Base-by-base conservation (phyloP, 2,329 filamentous ascomycete genomes). In the Cladorrhinum sp. region DNA sequence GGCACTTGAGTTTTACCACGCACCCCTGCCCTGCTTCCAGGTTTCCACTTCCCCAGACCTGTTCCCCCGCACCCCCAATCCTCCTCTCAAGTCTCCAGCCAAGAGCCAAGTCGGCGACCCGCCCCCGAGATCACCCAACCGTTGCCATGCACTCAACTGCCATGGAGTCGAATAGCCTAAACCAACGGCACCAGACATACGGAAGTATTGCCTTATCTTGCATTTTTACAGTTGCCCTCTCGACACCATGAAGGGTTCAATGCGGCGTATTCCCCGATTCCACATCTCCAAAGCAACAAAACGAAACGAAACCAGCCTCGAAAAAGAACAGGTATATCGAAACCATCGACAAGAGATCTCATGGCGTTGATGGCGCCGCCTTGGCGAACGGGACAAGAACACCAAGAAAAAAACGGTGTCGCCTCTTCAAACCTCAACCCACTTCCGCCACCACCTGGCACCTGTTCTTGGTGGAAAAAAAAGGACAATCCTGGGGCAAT, bases 401-500 rank as follows among this genome's bases (percentile, higher is more conserved):
- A 36, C 12, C 33, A 36, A 36, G 7, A 3, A 36, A 36, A 36
- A 36, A 30, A 30, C 26, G 26, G 4, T 10, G 5, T 30, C 26
- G 26, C 26, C 26, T n/a, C n/a, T n/a, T n/a, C n/a, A n/a, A n/a
- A n/a, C n/a, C n/a, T n/a, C n/a, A n/a, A n/a, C n/a, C n/a, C n/a
- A n/a, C n/a, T n/a, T n/a, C n/a, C 26, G 26, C 26, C 26, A 28
- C n/a, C n/a, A n/a, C n/a, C n/a, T n/a, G n/a, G n/a, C 26, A 59
- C 56, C 53, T 63, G 61, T 58, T 53, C 55, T 65, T 65, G 63
- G 63, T 63, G 63, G 63, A 63, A 65, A 28, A 65, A 64, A 62
- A 61, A 54, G 18, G 54, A 26, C 23, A 50, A 48, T 33, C 55
- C 30, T 59, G 51, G 30, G 46, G 46, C 39, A 36, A 48, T 26